phyloP scores from a whole-genome alignment of 164 flowering plant genomes.

The Warburgia ugandensis region DNA sequence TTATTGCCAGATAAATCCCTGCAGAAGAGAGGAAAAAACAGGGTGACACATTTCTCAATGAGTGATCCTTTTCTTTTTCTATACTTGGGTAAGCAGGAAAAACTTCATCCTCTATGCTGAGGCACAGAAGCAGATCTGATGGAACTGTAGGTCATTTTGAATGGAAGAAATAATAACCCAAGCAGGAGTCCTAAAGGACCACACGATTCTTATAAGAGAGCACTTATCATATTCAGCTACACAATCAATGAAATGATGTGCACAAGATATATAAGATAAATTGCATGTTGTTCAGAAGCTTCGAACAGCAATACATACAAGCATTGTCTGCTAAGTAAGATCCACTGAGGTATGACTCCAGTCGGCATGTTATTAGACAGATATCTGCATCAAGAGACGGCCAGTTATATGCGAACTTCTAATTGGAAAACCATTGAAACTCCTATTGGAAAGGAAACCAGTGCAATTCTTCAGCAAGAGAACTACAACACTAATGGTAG shows the following conservation, averaged over 20 bases:
- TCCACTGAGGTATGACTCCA: slow-evolving; percentile 51
- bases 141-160: not conserved
- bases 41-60: not conserved
- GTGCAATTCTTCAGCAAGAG: no score
- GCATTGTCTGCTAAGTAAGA: slow-evolving; percentile 18
- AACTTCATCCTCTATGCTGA: no score
- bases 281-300: not conserved
- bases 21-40: slow-evolving; percentile 16
- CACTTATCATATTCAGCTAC: no score
- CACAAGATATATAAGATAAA: no score
- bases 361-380: slow-evolving; percentile 56
- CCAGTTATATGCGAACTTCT: no score
- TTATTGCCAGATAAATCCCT: slow-evolving; percentile 82
- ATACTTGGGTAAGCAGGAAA: no score
- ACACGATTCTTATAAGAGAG: not conserved
- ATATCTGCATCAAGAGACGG: slow-evolving; percentile 55
- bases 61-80: no score
- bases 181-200: not conserved
- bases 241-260: no score
- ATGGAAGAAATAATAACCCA: not conserved
- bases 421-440: no score
- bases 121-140: no score
- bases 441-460: no score
- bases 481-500: no score
- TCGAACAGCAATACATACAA: slow-evolving; percentile 32